Base-by-base conservation (phyloP, 2,329 filamentous ascomycete species). In the Phaeosphaeria sp. region DNA sequence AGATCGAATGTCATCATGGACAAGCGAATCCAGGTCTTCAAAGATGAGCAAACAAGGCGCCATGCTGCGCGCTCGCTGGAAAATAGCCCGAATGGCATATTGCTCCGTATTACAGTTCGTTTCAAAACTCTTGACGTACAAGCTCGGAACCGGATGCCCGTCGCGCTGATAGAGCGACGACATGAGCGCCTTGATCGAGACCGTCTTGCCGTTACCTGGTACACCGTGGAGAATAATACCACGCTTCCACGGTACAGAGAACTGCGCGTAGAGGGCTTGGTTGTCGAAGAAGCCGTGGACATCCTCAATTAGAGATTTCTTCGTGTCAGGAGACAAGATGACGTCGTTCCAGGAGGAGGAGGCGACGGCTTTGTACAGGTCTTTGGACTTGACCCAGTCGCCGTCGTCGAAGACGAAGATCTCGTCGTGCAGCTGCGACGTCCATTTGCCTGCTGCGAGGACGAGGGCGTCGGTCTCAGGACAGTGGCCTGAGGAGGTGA, bases 41-140 rank as follows among this genome's bases (percentile, higher is more conserved):
- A 91, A 89, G 42, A 91, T 85, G 2, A 91, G 81, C 52, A 89
- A 83, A 73, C 88, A 90, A 0, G 89, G 89, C 0, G 89, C 85
- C 56, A 84, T 82, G 55, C 82, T 79, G 17, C 89, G 78, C 0
- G 89, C 89, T 54, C 83, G 84, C n/a, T 18, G 22, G 56, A 76
- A 76, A 21, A 76, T 74, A 17, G 58, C 53, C 0, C 64, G 56
- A 50, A 75, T 72, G 56, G 80, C 72, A 55, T 76, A 78, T 62
- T 89, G 85, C 0, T 86, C 85, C 0, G 87, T 87, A 9, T 65
- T 68, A 56, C 74, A 88, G 68, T 81, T 69, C 5, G 73, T 65
- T 9, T 74, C 60, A 22, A 82, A 77, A 4, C 73, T 82, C 60
- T 87, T 84, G 50, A 90, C 87, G 44, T 74, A 76, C 0, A 74